A percentile compares a stretch with the other conserved stretches of the same genome.
phyloP scores from a whole-genome alignment of 495 filamentous ascomycete species.

The Penicillium dipodomyicola region DNA sequence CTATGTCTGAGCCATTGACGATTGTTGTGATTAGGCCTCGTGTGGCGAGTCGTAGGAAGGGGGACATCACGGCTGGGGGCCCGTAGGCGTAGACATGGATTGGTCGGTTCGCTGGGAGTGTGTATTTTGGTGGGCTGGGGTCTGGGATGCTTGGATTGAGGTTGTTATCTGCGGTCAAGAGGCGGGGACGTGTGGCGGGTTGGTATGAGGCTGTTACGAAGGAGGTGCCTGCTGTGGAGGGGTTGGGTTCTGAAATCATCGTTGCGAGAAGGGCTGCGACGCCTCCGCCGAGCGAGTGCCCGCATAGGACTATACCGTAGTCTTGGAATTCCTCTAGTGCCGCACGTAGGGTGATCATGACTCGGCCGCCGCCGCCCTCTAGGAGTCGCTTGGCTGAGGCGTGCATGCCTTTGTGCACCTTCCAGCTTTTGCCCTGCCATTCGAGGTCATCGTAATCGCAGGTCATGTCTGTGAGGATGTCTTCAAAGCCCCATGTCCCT shows the following conservation, averaged over 20 bases:
- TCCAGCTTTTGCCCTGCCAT: slow-evolving; percentile 65
- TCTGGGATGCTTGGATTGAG: slow-evolving; percentile 14
- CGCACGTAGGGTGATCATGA: slow-evolving; percentile 66
- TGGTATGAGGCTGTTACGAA: slow-evolving; percentile 50
- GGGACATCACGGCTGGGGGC: slow-evolving; percentile 69
- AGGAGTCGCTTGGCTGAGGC: slow-evolving; percentile 70
- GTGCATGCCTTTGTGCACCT: slow-evolving; percentile 81
- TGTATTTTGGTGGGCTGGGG: slow-evolving; percentile 31
- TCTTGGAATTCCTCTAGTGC: slow-evolving; percentile 68
- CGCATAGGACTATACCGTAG: slow-evolving; percentile 74
- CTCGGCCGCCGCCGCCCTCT: slow-evolving; percentile 59
- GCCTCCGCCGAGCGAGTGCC: slow-evolving; percentile 73
- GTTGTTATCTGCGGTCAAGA: slow-evolving; percentile 35
- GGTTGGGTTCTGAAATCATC: slow-evolving; percentile 64
- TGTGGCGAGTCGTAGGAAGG: slow-evolving; percentile 66
- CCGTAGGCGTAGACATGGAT: slow-evolving; percentile 81
- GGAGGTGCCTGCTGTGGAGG: slow-evolving; percentile 49
- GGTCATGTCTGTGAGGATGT: slow-evolving; percentile 76
- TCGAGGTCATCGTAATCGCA: slow-evolving; percentile 74
- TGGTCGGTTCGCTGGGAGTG: slow-evolving; percentile 62
- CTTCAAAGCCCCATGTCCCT: slow-evolving; percentile 77
- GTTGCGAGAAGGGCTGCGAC: slow-evolving; percentile 73
- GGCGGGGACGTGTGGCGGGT: slow-evolving; percentile 35
- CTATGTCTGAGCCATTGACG: slow-evolving; percentile 69
- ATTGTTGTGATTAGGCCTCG: slow-evolving; percentile 74